Percentiles rank a stretch among this genome's conserved stretches.
Evolutionary conservation across 768 basidiomycete genomes (phyloP).

Genomic region (Pleurotus salmoneostramineus): DNA sequence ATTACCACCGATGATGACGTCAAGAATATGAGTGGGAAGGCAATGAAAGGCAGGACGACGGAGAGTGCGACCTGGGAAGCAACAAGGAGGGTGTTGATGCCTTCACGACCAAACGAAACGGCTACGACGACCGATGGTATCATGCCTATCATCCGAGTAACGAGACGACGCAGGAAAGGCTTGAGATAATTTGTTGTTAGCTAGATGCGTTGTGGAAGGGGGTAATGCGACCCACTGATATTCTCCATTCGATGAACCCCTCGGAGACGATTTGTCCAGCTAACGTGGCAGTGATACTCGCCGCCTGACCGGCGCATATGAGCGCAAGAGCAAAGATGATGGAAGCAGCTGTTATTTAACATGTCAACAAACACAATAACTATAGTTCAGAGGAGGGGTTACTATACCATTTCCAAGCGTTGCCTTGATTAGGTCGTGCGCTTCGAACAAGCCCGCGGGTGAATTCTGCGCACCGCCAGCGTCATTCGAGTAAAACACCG

Average conservation of each 20-base stretch:
- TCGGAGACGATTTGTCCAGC: slow-evolving; percentile 80
- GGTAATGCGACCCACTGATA: slow-evolving; percentile 35
- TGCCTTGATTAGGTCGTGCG: slow-evolving; percentile 53
- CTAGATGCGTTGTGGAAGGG: background rate
- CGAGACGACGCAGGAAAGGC: slow-evolving; percentile 61
- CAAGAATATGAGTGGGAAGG: slow-evolving; percentile 68
- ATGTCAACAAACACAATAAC: background rate
- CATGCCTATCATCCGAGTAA: slow-evolving; percentile 69
- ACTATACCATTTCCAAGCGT: slow-evolving; percentile 54
- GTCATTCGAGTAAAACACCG: slow-evolving; percentile 54
- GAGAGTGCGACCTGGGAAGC: slow-evolving; percentile 74
- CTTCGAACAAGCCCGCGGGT: slow-evolving; percentile 70
- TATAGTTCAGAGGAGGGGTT: background rate
- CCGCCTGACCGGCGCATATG: slow-evolving; percentile 72
- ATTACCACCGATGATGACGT: slow-evolving; percentile 60
- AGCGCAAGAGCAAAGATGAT: slow-evolving; percentile 74
- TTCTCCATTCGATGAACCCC: slow-evolving; percentile 74
- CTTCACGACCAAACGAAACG: slow-evolving; percentile 57
- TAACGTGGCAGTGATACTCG: slow-evolving; percentile 74
- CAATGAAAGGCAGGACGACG: slow-evolving; percentile 71
- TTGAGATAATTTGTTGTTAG: slow-evolving; percentile 10
- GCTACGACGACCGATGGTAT: slow-evolving; percentile 69
- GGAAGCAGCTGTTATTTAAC: slow-evolving; percentile 46
- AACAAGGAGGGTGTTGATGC: slow-evolving; percentile 67
- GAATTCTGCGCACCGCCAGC: slow-evolving; percentile 22